These are phyloP conservation scores for Monosporozyma unispora DNA, from an alignment of 805 yeast genomes.

Conservation along the genomic window DNA sequence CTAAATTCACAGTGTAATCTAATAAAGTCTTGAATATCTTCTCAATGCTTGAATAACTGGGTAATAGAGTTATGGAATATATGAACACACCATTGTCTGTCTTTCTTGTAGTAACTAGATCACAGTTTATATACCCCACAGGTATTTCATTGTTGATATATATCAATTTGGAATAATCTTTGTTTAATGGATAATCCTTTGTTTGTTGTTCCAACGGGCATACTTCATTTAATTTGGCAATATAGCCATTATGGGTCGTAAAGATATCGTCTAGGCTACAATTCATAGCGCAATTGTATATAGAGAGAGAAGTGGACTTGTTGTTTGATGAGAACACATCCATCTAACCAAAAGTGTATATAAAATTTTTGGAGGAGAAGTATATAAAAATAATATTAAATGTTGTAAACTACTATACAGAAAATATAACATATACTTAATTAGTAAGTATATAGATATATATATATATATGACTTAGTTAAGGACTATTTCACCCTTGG, in stretches of 20 bases:
- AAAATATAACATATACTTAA: not conserved
- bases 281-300: too few relatives aligned
- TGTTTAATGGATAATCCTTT: not conserved
- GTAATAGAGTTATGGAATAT: not conserved
- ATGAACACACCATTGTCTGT: not conserved
- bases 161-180: not conserved
- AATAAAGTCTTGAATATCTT: not conserved
- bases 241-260: not conserved
- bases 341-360: too few relatives aligned
- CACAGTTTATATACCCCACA: not conserved
- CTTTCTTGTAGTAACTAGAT: not conserved
- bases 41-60: not conserved
- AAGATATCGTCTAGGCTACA: not conserved
- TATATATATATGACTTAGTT: constrained; percentile 8
- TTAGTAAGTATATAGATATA: not conserved
- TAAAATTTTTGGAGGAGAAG: constrained; percentile 3
- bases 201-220: not conserved
- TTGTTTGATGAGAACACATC: too few relatives aligned
- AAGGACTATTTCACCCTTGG: constrained; percentile 20
- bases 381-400: not conserved
- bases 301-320: too few relatives aligned
- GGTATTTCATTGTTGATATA: not conserved
- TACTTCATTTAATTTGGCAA: not conserved
- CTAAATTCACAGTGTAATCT: not conserved
- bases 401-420: not conserved